Base-by-base conservation (phyloP, 768 basidiomycete species). In the Cyclocybe cylindracea region DNA sequence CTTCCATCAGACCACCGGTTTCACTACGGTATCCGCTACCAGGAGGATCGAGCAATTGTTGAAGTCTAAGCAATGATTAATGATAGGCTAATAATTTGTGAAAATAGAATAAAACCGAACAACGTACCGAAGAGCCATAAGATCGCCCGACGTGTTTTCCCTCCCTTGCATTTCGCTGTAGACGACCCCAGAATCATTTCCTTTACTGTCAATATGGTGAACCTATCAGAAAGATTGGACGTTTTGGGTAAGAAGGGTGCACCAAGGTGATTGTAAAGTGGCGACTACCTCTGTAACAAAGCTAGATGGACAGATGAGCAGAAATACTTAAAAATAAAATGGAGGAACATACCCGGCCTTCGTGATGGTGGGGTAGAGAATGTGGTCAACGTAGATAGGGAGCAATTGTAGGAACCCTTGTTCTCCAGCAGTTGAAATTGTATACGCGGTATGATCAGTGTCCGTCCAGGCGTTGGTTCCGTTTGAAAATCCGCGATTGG, bases 381-480 rank as follows among this genome's bases (percentile, higher is more conserved):
- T 90, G 67, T 99, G 97, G 69, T 99, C 97, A 29, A 98, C 75
- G 61, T 93, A 99, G 59, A 98, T 87, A 14, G 91, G 89, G 24
- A 93, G 75, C 7, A 92, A 73, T 60, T 93, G 89, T 32, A 94
- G 74, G 56, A 92, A 91, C 6, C 97, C 97, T 62, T 96, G 90
- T 53, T 88, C 86, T 55, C 97, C 97, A 10, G 97, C 97, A 7
- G 96, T 98, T 3, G 90, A 88, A 49, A 96, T 87, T 8, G 97
- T 98, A 67, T 98, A 99, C 7, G 92, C 92, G 41, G 95, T 97
- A 63, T 97, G 87, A 63, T 94, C 92, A 39, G 83, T 94, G 63
- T 91, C 96, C 3, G 97, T 98, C 97, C 96, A 99, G 1, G 96
- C 96, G 67, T 98, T 97, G 7, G 89, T 92, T 33, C 91, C 92